A percentile compares a stretch with the other conserved stretches of the same genome.
Conservation (phyloP, 768 basidiomycete genomes). For the Mycena filopes region DNA sequence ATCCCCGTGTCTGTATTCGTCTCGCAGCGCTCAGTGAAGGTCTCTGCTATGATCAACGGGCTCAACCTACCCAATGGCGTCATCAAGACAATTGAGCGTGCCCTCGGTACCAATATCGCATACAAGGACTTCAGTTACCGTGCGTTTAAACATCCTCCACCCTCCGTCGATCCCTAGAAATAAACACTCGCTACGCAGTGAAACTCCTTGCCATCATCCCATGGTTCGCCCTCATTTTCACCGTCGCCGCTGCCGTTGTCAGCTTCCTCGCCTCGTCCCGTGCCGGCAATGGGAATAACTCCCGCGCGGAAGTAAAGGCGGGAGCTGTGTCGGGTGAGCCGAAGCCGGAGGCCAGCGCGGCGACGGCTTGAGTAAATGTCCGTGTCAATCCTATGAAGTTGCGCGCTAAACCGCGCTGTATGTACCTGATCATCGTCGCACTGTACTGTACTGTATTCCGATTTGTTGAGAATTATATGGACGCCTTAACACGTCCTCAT, state of each 20-base stretch:
- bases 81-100: slow-evolving; percentile 48
- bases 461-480: no score
- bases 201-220: slow-evolving; percentile 60
- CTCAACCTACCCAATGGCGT: slow-evolving; percentile 47
- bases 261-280: slow-evolving; percentile 44
- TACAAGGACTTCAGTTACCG: slow-evolving; percentile 60
- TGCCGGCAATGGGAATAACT: neutral
- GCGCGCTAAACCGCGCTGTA: no score
- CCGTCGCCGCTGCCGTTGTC: slow-evolving; percentile 47
- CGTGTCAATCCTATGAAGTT: no score
- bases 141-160: slow-evolving; percentile 42
- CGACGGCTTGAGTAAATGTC: no score
- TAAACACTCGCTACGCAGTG: slow-evolving; percentile 46
- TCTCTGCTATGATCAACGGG: slow-evolving; percentile 54
- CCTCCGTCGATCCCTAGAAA: neutral
- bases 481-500: no score
- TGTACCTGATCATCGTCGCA: no score
- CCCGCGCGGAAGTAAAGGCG: neutral
- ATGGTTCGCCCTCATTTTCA: slow-evolving; percentile 61
- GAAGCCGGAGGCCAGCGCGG: no score
- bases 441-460: no score
- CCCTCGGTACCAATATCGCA: slow-evolving; percentile 51
- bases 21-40: slow-evolving; percentile 54
- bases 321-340: no score
- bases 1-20: slow-evolving; percentile 60